Base-by-base conservation (phyloP, 192 early-diverging fungal species). In the Linnemannia exigua region DNA sequence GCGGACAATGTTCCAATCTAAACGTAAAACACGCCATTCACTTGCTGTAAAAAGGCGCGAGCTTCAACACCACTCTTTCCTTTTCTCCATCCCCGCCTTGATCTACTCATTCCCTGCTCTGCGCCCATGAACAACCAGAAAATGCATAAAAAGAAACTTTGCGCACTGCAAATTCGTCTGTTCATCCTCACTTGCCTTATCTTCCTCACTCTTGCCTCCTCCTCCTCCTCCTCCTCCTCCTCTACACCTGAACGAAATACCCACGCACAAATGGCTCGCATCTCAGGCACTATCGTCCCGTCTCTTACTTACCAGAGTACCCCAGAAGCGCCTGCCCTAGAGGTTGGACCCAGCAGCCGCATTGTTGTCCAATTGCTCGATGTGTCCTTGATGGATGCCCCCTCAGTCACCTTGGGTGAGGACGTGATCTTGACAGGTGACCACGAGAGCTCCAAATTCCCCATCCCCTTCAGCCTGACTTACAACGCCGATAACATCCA, bases 361-460 rank as follows among this genome's bases (percentile, higher is more conserved):
- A 41, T 77, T 7, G 48, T 61, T 1, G 44, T 81, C 66, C 73
- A 81, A 41, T 46, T 82, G 33, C 58, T 76, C 38, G 80, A 82
- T 72, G 80, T 82, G 2, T 81, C 80, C 12, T 36, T 75, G 19
- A 75, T 81, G 80, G 80, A 81, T 61, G 68, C 73, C 25, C 54
- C 67, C 9, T 75, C 80, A 5, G 74, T 76, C 25, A 81, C 67
- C 20, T 16, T 81, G 36, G 33, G 73, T 35, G 80, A 81, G 33
- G 37, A 81, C 19, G 35, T 63, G 9, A 46, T 75, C 25, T 0
- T 61, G 33, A 81, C 68, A 1, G 74, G 52, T 1, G 51, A 48
- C 7, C 36, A 28, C n/a, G 22, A 63, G 25, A 20, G 2, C 37
- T 5, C 54, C 12, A 28, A 37, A 2, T 75, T 81, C 50, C 80